Evolutionary conservation across 495 filamentous ascomycete genomes (phyloP), one percentile per base, ranked within the genome.

Genomic region (Apiosordaria backusii): DNA sequence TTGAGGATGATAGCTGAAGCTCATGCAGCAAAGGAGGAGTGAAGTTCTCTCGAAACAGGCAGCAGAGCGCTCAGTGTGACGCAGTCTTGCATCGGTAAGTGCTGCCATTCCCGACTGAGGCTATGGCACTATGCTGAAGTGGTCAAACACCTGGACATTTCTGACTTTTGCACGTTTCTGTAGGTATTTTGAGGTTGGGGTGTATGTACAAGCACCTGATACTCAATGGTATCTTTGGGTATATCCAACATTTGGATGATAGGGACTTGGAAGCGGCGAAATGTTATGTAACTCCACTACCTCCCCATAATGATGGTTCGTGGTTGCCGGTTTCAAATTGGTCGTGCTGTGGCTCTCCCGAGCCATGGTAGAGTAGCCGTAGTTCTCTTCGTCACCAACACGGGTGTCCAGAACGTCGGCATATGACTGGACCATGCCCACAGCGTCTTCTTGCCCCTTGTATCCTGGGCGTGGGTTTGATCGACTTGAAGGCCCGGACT

Each of bases 381-480:
- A 55, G 52, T 18, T 55, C 2, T 55, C 52, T n/a, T 55, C 52
- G n/a, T 55, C 52, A 15, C 9, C 50, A 16, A 53, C 52, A 55
- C 52, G 19, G 0, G 52, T 55, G 22, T 55, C 52, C 9, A 55
- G 52, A 19, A 22, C 52, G 52, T 55, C 52, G 5, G 9, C 52
- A 23, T 55, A 55, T 55, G 52, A 55, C 52, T 55, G 52, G 6
- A 55, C 52, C n/a, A 55, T 55, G 52, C 52, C 9, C 9, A 45
- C 35, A 13, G 35, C 10, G 35, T 45, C 52, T 55, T 23, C 52
- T 3, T 3, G n/a, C 18, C n/a, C 52, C 52, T 55, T 55, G 18
- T 19, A 55, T 55, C 52, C 52, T n/a, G n/a, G 18, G n/a, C 9
- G 52, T 18, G 52, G 52, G 4, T 7, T 15, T 45, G 35, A 45